Evolutionary conservation across 768 basidiomycete genomes (phyloP).

Genomic region (Termitomyces sp.): DNA sequence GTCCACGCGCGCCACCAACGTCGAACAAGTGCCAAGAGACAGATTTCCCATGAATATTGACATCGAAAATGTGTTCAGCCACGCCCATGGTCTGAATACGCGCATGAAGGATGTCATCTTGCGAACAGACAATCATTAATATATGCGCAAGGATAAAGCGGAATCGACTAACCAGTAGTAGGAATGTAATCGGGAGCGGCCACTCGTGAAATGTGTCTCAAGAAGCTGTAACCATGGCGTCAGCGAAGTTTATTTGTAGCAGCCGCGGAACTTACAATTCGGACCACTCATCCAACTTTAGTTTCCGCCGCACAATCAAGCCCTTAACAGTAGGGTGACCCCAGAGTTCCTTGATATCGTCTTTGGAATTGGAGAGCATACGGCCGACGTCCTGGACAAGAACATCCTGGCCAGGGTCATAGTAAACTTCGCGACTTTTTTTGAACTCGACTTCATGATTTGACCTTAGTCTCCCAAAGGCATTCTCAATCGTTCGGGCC

Average conservation of each 20-base stretch:
- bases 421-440: slow-evolving; percentile 27
- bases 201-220: slow-evolving; percentile 70
- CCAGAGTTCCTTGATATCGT: slow-evolving; percentile 75
- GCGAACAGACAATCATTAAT: slow-evolving; percentile 16
- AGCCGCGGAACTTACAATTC: slow-evolving; percentile 65
- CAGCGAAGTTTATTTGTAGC: slow-evolving; percentile 8
- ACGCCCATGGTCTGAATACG: slow-evolving; percentile 90
- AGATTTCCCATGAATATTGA: slow-evolving; percentile 72
- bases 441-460: slow-evolving; percentile 28
- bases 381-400: slow-evolving; percentile 59
- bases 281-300: slow-evolving; percentile 84
- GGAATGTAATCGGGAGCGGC: slow-evolving; percentile 69
- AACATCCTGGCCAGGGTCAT: slow-evolving; percentile 42
- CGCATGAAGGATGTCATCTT: slow-evolving; percentile 87
- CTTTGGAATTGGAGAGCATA: slow-evolving; percentile 53
- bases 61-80: slow-evolving; percentile 79
- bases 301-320: slow-evolving; percentile 61
- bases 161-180: slow-evolving; percentile 52
- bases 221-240: slow-evolving; percentile 48
- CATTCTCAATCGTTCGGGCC: slow-evolving; percentile 57
- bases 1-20: slow-evolving; percentile 69
- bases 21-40: slow-evolving; percentile 76
- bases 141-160: slow-evolving; percentile 21
- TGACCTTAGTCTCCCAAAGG: slow-evolving; percentile 36
- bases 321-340: slow-evolving; percentile 65